These are phyloP conservation scores for Collybia sp. DNA, from an alignment of 768 basidiomycete species.

Conservation along the genomic window DNA sequence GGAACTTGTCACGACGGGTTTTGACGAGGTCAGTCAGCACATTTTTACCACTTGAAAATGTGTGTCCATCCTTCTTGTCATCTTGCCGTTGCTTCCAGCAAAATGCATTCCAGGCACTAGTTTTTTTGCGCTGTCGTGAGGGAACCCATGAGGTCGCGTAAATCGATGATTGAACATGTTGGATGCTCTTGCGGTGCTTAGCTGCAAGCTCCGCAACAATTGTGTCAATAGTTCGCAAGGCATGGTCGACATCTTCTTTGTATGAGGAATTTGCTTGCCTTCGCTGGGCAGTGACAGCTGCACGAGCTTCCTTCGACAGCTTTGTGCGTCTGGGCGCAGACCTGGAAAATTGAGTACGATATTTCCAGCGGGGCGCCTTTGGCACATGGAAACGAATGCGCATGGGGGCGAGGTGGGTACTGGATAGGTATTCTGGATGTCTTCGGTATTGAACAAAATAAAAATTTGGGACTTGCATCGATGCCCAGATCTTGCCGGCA, in stretches of 20 bases:
- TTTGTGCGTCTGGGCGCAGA: not conserved
- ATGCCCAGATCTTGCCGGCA: no score
- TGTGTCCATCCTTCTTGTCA: not conserved
- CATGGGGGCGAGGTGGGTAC: no score
- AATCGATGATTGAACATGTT: slow-evolving; percentile 5
- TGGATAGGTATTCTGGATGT: no score
- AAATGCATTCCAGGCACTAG: slow-evolving; percentile 3
- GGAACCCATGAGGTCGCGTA: not conserved
- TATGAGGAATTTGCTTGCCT: not conserved
- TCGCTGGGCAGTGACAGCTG: not conserved
- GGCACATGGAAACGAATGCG: no score
- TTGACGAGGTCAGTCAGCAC: no score
- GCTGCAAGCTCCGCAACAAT: slow-evolving; percentile 2
- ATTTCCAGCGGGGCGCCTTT: no score
- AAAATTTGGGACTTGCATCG: no score
- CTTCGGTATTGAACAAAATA: no score
- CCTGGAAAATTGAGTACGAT: no score
- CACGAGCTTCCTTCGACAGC: not conserved
- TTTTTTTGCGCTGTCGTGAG: not conserved
- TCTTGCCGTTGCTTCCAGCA: not conserved
- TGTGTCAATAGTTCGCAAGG: slow-evolving; percentile 1
- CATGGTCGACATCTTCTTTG: not conserved
- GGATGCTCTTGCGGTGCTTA: slow-evolving; percentile 3
- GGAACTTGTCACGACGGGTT: no score
- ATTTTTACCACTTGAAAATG: not conserved